Evolutionary conservation across 2,329 filamentous ascomycete genomes (phyloP).

Genomic region (Hirsutella minnesotensis): DNA sequence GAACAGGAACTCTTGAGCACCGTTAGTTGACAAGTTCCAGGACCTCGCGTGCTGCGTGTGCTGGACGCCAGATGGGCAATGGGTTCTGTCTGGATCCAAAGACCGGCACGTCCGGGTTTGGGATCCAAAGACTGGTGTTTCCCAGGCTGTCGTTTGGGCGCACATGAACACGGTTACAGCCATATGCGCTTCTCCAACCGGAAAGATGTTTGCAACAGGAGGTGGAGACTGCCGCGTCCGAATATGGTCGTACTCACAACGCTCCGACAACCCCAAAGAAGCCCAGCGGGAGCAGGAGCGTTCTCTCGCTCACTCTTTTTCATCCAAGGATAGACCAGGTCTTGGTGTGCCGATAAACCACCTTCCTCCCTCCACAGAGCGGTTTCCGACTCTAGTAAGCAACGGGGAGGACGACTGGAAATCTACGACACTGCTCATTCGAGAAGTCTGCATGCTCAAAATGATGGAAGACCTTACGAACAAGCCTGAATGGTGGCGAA

Average conservation of each 20-base stretch:
- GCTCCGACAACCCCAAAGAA: not conserved
- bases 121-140: not conserved
- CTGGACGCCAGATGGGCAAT: not conserved
- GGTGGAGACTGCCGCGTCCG: not conserved
- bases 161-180: not conserved
- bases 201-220: not conserved
- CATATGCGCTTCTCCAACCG: not conserved
- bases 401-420: constrained; percentile 9
- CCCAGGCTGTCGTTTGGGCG: not conserved
- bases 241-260: not conserved
- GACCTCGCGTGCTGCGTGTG: not conserved
- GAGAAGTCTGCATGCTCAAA: constrained; percentile 20
- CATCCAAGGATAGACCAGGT: not conserved
- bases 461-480: constrained; percentile 20
- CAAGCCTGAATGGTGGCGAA: constrained; percentile 23
- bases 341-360: not conserved
- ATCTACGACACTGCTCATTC: constrained; percentile 15
- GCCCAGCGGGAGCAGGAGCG: not conserved
- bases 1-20: not conserved
- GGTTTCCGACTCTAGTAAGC: not conserved
- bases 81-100: not conserved
- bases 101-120: not conserved
- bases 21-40: not conserved
- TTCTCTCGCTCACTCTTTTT: too few species aligned
- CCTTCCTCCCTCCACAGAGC: not conserved